phyloP scores from a whole-genome alignment of 2,329 filamentous ascomycete genomes.

The Trichophyton verrucosum region DNA sequence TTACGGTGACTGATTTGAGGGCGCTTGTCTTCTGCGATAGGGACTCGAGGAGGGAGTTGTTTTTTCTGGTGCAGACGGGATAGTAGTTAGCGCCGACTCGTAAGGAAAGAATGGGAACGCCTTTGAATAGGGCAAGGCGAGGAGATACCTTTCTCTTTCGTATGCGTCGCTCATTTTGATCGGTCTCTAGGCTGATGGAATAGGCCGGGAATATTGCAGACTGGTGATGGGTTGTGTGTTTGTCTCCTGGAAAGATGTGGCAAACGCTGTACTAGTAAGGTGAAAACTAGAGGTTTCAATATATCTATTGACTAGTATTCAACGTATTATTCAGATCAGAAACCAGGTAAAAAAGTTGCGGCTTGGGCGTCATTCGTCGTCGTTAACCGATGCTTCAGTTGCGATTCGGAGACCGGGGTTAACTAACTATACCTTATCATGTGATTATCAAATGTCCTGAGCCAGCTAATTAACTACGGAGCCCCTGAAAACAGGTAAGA shows the following conservation, averaged over 20 bases:
- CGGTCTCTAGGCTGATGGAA: not conserved
- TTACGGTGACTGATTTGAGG: constrained; percentile 82
- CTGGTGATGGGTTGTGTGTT: not conserved
- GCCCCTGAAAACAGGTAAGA: not conserved
- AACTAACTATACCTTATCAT: not conserved
- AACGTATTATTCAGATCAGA: too few relatives aligned
- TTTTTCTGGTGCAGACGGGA: constrained; percentile 45
- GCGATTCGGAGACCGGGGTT: not conserved
- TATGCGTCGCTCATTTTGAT: constrained; percentile 58
- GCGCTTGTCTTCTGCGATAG: constrained; percentile 83
- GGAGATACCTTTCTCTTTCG: constrained; percentile 54
- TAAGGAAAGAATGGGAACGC: not conserved
- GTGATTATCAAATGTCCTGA: not conserved
- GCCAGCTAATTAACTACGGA: not conserved
- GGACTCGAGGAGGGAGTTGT: constrained; percentile 86
- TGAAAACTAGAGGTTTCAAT: too few relatives aligned
- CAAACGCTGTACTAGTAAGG: too few relatives aligned
- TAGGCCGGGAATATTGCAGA: not conserved
- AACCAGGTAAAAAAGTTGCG: too few relatives aligned
- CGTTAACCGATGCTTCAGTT: not conserved
- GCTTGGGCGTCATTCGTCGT: not conserved
- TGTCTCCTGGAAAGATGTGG: not conserved
- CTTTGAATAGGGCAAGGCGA: constrained; percentile 6
- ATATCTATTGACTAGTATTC: too few relatives aligned
- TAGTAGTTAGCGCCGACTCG: not conserved